Base-by-base conservation (phyloP, 2,329 filamentous ascomycete species). In the Fusarium ramigenum region DNA sequence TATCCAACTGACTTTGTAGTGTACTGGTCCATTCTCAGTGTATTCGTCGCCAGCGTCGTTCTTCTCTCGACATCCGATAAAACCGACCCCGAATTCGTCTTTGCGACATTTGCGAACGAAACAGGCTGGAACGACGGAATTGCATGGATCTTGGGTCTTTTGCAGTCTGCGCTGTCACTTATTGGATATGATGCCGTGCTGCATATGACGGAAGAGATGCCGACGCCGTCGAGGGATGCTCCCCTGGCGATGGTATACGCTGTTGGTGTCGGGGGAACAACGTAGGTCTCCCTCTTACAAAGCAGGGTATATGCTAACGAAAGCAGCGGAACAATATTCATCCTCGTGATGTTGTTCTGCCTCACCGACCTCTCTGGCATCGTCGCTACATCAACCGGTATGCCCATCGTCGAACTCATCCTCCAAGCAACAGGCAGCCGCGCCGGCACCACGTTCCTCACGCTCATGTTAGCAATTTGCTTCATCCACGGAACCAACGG, bases 171-270 rank as follows among this genome's bases (percentile, higher is more conserved):
- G 0, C 61, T 82, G 0, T 79, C 78, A 21, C 76, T 82, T 7
- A 82, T 80, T 15, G 84, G 83, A 19, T 87, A 85, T 64, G 85
- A 86, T 63, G 84, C 82, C 11, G 82, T 83, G 9, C 74, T 85
- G 9, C 85, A 87, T 59, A 81, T 86, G 79, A 83, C 83, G 11
- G 84, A 86, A 68, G 85, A 86, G 68, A 86, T 86, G 82, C 84
- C 84, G 2, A 76, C 75, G 7, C 84, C 84, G 2, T 67, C 80
- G 3, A 69, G 79, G 10, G 83, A 86, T 47, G 82, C 81, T 0
- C 84, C 84, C 1, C 75, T 81, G 3, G 84, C 84, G 3, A 85
- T 86, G 69, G 70, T 86, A 0, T 83, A 85, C 47, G 82, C 83
- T 9, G 80, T 87, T 19, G 74, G 77, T 1, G 82, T 85, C 4